Evolutionary conservation across 1,139 yeast genomes (phyloP).

Genomic region (Arxiozyma bovina): DNA sequence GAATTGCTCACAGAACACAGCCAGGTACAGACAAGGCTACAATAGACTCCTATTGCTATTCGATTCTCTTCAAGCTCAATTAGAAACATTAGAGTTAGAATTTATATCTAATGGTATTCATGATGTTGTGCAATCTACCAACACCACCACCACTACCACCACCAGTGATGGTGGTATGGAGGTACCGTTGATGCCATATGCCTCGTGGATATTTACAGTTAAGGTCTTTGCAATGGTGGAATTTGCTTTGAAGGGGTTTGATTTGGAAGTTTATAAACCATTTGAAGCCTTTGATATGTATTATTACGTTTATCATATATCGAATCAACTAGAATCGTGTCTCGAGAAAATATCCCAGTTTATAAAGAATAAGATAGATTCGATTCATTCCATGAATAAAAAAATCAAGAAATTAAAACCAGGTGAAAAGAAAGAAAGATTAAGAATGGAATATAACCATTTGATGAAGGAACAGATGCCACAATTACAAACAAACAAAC

Average conservation of each 20-base stretch:
- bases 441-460: constrained; percentile 24
- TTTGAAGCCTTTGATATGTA: constrained; percentile 64
- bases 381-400: constrained; percentile 32
- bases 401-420: constrained; percentile 41
- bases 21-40: constrained; percentile 72
- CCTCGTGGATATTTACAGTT: constrained; percentile 58
- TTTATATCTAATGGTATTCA: constrained; percentile 23
- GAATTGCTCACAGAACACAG: constrained; percentile 59
- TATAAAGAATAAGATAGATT: constrained; percentile 37
- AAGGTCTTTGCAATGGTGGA: constrained; percentile 67
- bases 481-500: constrained; percentile 17
- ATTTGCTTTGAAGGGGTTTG: constrained; percentile 66
- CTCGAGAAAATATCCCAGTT: constrained; percentile 42
- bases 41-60: constrained; percentile 49
- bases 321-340: constrained; percentile 42
- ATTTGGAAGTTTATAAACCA: constrained; percentile 60
- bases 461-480: constrained; percentile 24
- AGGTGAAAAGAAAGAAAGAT: constrained; percentile 30
- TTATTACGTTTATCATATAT: constrained; percentile 55
- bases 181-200: constrained; percentile 39
- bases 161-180: constrained; percentile 3
- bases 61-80: constrained; percentile 72
- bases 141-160: neutral
- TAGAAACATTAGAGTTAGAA: constrained; percentile 45
- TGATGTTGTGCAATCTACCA: constrained; percentile 16